These are phyloP conservation scores for Hippophae rhamnoides DNA, from an alignment of 306 rosid genomes.

Conservation along the genomic window DNA sequence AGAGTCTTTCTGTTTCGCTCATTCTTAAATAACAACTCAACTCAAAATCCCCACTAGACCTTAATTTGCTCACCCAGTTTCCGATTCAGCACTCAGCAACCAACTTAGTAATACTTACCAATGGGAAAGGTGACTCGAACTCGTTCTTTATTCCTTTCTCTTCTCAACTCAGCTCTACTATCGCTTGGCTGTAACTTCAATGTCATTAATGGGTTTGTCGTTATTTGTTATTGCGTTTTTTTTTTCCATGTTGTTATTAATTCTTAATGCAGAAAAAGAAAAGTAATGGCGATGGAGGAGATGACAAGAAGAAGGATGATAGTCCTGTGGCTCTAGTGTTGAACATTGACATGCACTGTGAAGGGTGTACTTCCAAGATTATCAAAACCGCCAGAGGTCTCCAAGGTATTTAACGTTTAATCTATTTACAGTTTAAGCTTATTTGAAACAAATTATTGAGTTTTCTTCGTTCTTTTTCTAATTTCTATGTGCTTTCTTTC, in stretches of 20 bases:
- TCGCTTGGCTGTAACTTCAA: not conserved
- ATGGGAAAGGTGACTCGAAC: conserved; percentile 23
- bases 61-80: no score
- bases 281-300: conserved; percentile 20
- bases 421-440: no score
- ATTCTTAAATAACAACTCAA: no score
- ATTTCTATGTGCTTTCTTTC: not conserved
- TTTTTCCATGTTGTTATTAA: not conserved
- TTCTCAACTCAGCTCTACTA: not conserved
- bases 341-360: conserved; percentile 61
- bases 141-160: not conserved
- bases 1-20: no score
- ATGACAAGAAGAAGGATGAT: conserved; percentile 38
- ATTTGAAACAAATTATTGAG: not conserved
- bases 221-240: not conserved
- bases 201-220: not conserved
- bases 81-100: no score
- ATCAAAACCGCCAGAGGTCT: conserved; percentile 20
- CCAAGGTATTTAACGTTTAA: conserved; percentile 23
- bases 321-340: conserved; percentile 27
- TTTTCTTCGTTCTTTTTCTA: not conserved
- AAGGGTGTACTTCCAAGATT: conserved; percentile 60
- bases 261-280: conserved; percentile 36
- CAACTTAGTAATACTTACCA: not conserved
- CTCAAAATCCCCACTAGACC: no score